Conservation (phyloP, 441 rosid species). For the Melastoma candidum region DNA sequence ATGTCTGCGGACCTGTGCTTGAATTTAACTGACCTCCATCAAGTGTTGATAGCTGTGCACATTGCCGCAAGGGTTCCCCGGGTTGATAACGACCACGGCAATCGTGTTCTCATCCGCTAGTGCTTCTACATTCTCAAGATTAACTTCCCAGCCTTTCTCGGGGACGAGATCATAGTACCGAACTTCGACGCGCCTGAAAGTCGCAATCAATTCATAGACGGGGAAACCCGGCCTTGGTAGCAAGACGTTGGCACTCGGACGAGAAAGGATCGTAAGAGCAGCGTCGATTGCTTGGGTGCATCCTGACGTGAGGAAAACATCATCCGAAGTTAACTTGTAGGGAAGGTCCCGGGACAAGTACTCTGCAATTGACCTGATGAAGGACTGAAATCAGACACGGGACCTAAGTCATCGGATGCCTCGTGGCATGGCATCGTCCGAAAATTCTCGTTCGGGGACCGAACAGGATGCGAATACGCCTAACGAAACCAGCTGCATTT, state of each 20-base stretch:
- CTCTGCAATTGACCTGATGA: conserved; percentile 15
- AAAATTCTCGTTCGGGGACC: not conserved
- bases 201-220: conserved; percentile 32
- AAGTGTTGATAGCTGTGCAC: conserved; percentile 3
- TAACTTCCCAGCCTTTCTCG: conserved; percentile 53
- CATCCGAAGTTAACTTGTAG: conserved; percentile 12
- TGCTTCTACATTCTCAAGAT: conserved; percentile 35
- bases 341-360: conserved; percentile 16
- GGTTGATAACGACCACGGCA: conserved; percentile 44
- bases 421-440: not conserved
- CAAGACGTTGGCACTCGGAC: conserved; percentile 44
- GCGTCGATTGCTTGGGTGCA: conserved; percentile 13
- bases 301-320: conserved; percentile 9
- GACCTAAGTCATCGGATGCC: not conserved
- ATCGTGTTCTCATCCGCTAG: conserved; percentile 45
- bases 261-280: conserved; percentile 24
- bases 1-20: too few species aligned
- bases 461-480: too few species aligned
- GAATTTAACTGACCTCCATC: conserved; percentile 5
- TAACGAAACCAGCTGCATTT: too few species aligned
- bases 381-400: not conserved
- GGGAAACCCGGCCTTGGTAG: conserved; percentile 54
- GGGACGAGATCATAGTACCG: conserved; percentile 53
- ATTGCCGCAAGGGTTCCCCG: conserved; percentile 14
- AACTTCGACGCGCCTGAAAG: conserved; percentile 30